phyloP scores from a whole-genome alignment of 164 flowering plant species.

The Annona squamosa region DNA sequence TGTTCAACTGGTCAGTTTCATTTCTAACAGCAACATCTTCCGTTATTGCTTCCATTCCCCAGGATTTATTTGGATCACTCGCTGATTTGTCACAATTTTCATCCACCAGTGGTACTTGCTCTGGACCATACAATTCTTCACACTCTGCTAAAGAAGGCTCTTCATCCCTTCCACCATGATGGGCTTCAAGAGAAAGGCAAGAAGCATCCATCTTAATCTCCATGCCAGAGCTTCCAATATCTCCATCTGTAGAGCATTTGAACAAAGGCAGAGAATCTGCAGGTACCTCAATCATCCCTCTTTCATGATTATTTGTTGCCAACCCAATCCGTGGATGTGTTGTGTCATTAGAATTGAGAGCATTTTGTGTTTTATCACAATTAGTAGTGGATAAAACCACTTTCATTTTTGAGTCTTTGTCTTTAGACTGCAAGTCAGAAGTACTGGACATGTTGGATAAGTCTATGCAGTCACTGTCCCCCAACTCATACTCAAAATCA shows the following conservation, averaged over 20 bases:
- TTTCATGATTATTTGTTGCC: not conserved
- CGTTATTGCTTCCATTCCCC: conserved; percentile 13
- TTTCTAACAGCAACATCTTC: conserved; percentile 17
- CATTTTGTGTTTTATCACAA: conserved; percentile 19
- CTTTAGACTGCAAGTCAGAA: conserved; percentile 38
- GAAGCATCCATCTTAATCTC: conserved; percentile 18
- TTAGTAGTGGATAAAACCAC: conserved; percentile 56
- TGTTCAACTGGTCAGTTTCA: conserved; percentile 12
- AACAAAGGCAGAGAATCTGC: conserved; percentile 12
- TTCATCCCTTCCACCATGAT: conserved; percentile 29
- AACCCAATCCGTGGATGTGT: not conserved
- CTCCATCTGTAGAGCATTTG: conserved; percentile 11
- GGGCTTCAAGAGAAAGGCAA: conserved; percentile 17
- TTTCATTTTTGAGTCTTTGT: conserved; percentile 46
- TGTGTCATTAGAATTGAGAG: conserved; percentile 13
- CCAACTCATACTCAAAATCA: conserved; percentile 82
- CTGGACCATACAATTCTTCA: conserved; percentile 83
- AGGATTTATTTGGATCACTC: conserved; percentile 11
- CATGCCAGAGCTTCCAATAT: conserved; percentile 14
- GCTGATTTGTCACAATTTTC: conserved; percentile 24
- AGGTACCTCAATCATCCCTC: conserved; percentile 13
- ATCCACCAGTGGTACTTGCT: conserved; percentile 44
- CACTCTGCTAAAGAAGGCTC: conserved; percentile 63
- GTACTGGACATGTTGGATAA: conserved; percentile 16
- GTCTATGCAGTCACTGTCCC: conserved; percentile 63